These are phyloP conservation scores for Linaria vulgaris DNA, from an alignment of 257 asterid genomes.

Conservation along the genomic window DNA sequence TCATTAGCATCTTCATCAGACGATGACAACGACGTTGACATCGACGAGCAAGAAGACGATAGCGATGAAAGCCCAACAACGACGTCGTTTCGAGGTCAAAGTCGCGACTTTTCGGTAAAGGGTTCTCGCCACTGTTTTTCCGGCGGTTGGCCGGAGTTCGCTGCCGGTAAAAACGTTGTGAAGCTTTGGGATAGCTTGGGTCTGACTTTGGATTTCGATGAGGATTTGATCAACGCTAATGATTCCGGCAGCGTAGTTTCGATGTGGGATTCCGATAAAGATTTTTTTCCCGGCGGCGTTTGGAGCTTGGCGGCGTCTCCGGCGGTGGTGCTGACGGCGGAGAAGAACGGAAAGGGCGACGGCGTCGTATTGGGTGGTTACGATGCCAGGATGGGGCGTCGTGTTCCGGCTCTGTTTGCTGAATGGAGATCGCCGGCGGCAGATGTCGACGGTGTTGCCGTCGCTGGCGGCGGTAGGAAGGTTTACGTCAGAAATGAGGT, in stretches of 20 bases:
- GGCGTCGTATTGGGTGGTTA: slow-evolving; percentile 58
- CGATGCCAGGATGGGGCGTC: slow-evolving; percentile 59
- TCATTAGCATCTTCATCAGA: slow-evolving; percentile 39
- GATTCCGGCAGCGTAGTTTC: slow-evolving; percentile 53
- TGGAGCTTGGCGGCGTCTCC: slow-evolving; percentile 25
- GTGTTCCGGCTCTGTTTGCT: slow-evolving; percentile 54
- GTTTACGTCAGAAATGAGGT: slow-evolving; percentile 64
- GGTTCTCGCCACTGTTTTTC: slow-evolving; percentile 39
- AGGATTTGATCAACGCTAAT: slow-evolving; percentile 38
- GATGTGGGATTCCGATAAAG: slow-evolving; percentile 49
- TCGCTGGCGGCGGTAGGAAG: slow-evolving; percentile 41
- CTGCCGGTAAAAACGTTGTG: slow-evolving; percentile 65
- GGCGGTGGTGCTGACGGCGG: slow-evolving; percentile 52
- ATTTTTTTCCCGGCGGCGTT: slow-evolving; percentile 11
- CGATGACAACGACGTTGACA: slow-evolving; percentile 33
- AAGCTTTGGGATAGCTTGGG: slow-evolving; percentile 87
- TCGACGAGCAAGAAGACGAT: slow-evolving; percentile 36
- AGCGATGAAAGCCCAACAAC: slow-evolving; percentile 17
- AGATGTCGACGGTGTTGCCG: slow-evolving; percentile 19
- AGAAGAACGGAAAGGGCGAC: slow-evolving; percentile 32
- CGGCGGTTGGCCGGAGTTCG: slow-evolving; percentile 48
- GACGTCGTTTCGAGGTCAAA: slow-evolving; percentile 38
- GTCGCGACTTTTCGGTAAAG: slow-evolving; percentile 39
- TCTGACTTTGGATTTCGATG: slow-evolving; percentile 59
- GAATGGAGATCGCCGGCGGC: slow-evolving; percentile 55